Base-by-base conservation (phyloP, 2,329 filamentous ascomycete genomes). In the Neonectria faginata region DNA sequence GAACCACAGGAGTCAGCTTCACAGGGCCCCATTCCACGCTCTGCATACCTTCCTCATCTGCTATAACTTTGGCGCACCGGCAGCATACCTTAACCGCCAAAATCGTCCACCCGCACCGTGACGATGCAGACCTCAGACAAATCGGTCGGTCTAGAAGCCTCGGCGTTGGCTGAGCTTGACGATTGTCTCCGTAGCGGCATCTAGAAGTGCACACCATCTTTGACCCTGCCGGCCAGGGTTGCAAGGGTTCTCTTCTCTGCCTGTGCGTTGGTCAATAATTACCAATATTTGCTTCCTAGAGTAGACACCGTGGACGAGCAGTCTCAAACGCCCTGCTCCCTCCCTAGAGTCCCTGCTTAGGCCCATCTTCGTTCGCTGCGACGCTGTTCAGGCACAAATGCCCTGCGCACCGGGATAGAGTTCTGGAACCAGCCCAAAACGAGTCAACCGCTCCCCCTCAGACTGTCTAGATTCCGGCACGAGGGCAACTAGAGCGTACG, bases 351-450 rank as follows among this genome's bases (percentile, higher is more conserved):
- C 61, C 59, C 64, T 57, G 58, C 58, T 44, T 12, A 36, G 36
- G 56, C 50, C 61, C 42, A 31, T 42, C 51, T 27, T 42, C n/a
- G 33, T 41, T 41, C 59, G 39, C 51, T 67, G 45, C 59, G 36
- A 61, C 59, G 45, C 58, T 61, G 29, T 27, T 18, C 42, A 60
- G 57, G 55, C 42, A 65, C 57, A n/a, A n/a, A 14, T 59, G 27
- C 66, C 57, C 27, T 66, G 57, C 57, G 56, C 60, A 67, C 63
- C 29, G 62, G 66, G 56, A 63, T 71, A 72, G 70, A 62, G 70
- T 71, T 71, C 56, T 64, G 27, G 66, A 52, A 50, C 61, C 66
- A 67, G 69, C 33, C 67, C 67, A 27, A 66, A 70, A 64, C 6
- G 53, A 69, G 69, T 42, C 39, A 53, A 61, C 60, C 56, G 55